Evolutionary conservation across 2,329 filamentous ascomycete species (phyloP).

Genomic region (Cladophialophora psammophila): DNA sequence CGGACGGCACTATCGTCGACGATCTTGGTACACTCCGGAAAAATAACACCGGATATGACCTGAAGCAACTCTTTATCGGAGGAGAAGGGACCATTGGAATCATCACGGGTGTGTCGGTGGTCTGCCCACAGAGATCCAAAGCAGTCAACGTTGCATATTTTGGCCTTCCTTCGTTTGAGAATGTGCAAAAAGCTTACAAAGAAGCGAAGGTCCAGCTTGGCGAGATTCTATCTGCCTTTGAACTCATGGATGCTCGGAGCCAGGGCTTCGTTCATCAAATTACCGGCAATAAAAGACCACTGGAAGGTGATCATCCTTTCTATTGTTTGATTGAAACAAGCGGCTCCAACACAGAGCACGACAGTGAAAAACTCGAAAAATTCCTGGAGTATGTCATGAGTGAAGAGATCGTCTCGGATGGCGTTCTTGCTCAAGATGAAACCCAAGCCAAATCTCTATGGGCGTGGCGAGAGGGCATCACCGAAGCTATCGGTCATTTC

Average conservation of each 20-base stretch:
- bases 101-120: conserved; percentile 86
- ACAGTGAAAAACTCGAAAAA: conserved; percentile 84
- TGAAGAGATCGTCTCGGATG: conserved; percentile 84
- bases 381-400: conserved; percentile 94
- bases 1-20: conserved; percentile 90
- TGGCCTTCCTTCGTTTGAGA: conserved; percentile 86
- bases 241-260: conserved; percentile 89
- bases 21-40: conserved; percentile 89
- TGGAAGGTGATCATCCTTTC: conserved; percentile 86
- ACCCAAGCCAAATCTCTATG: conserved; percentile 86
- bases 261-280: conserved; percentile 79
- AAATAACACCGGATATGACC: conserved; percentile 98
- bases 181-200: conserved; percentile 83
- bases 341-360: conserved; percentile 92
- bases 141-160: conserved; percentile 96
- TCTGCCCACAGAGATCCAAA: conserved; percentile 84
- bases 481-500: conserved; percentile 86
- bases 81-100: conserved; percentile 94
- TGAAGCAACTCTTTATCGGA: conserved; percentile 96
- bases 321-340: conserved; percentile 98
- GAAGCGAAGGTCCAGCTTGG: conserved; percentile 89
- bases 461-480: conserved; percentile 92
- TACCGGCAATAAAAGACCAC: conserved; percentile 77
- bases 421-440: conserved; percentile 90
- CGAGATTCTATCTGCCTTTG: conserved; percentile 96